Evolutionary conservation across 2,329 filamentous ascomycete species (phyloP).

Genomic region (Sphaerostilbella broomeana): DNA sequence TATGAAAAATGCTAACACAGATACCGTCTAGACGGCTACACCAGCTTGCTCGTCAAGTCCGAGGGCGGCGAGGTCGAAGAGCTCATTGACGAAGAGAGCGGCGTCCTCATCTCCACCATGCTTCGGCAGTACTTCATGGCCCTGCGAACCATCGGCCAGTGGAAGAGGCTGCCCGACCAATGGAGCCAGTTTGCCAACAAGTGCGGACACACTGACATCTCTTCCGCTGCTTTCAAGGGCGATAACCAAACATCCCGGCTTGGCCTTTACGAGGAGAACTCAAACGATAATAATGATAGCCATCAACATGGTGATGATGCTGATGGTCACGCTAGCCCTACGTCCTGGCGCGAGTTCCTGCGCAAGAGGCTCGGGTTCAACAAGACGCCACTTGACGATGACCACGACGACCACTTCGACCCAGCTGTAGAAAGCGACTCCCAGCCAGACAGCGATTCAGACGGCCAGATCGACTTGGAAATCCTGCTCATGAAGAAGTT

Average conservation of each 20-base stretch:
- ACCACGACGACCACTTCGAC: conserved; percentile 40
- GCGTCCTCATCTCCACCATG: conserved; percentile 78
- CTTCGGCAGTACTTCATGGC: conserved; percentile 88
- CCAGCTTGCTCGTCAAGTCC: conserved; percentile 64
- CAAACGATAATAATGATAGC: conserved; percentile 17
- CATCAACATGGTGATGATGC: too few species aligned
- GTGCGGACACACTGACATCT: conserved; percentile 45
- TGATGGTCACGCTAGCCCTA: too few species aligned
- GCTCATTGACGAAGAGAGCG: conserved; percentile 78
- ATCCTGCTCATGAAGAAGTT: conserved; percentile 61
- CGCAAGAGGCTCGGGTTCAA: conserved; percentile 28
- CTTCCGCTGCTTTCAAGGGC: conserved; percentile 22
- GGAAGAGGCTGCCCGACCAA: conserved; percentile 66
- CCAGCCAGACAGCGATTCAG: conserved; percentile 29
- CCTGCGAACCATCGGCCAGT: conserved; percentile 71
- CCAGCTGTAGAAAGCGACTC: conserved; percentile 21
- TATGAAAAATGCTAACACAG: too few species aligned
- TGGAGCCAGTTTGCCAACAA: conserved; percentile 61
- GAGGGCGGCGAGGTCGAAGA: conserved; percentile 73
- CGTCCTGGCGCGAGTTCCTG: conserved; percentile 34
- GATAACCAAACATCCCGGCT: conserved; percentile 29
- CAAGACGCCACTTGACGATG: conserved; percentile 28
- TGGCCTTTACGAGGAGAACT: conserved; percentile 18
- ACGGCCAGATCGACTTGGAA: conserved; percentile 46
- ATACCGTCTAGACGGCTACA: conserved; percentile 72